phyloP scores from a whole-genome alignment of 257 asterid species.

The Oldenlandia corymbosa region DNA sequence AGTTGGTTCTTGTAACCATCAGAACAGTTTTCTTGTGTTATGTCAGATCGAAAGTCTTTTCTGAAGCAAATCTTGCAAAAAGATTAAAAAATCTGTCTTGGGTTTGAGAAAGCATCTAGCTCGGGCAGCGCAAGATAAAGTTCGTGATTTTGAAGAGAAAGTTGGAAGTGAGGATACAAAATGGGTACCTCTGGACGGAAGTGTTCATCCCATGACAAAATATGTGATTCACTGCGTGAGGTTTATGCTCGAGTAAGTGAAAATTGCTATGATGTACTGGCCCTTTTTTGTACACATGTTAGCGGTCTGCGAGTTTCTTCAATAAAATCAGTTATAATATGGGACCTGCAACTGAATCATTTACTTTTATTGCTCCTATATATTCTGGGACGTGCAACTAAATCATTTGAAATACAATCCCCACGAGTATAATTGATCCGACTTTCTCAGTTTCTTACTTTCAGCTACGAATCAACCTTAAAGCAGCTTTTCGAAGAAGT shows the following conservation, averaged over 20 bases:
- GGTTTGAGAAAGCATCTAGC: constrained; percentile 97
- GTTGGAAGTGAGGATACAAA: constrained; percentile 98
- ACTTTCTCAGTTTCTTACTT: neutral
- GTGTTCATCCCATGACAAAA: constrained; percentile 97
- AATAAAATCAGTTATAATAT: neutral
- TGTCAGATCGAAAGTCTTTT: constrained; percentile 84
- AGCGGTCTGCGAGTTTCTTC: neutral
- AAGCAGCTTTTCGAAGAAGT: constrained; percentile 93
- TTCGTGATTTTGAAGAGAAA: constrained; percentile 97
- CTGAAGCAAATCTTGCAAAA: constrained; percentile 82
- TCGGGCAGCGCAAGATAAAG: constrained; percentile 91
- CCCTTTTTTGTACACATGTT: neutral
- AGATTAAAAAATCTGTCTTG: constrained; percentile 81
- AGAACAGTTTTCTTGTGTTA: constrained; percentile 17
- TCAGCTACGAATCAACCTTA: constrained; percentile 91
- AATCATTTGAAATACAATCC: neutral
- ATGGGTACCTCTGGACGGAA: constrained; percentile 96
- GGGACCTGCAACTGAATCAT: neutral
- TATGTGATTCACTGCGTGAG: constrained; percentile 96
- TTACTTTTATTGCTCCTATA: neutral
- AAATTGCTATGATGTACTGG: neutral
- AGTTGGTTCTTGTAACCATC: constrained; percentile 4
- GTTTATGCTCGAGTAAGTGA: constrained; percentile 91
- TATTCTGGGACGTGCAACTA: neutral
- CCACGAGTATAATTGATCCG: neutral